These are phyloP conservation scores for Gnaphalium uliginosum DNA, from an alignment of 129 eudicot genomes.

Conservation along the genomic window DNA sequence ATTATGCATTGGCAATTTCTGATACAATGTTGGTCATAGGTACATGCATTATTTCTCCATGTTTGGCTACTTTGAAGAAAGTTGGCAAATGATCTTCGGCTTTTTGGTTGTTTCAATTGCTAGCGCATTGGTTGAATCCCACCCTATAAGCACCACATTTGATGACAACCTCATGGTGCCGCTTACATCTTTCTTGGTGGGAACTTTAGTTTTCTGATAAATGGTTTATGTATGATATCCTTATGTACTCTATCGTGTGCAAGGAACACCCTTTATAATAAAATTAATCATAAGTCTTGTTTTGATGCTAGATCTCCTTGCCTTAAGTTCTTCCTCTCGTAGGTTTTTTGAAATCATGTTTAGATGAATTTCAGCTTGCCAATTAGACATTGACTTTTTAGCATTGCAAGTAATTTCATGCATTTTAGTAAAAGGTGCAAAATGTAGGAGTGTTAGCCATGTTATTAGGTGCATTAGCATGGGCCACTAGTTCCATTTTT, in stretches of 20 bases:
- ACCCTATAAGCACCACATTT: constrained; percentile 76
- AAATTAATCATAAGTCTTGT: not conserved
- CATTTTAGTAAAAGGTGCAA: constrained; percentile 7
- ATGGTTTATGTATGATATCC: not conserved
- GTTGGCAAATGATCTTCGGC: constrained; percentile 60
- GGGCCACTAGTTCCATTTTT: not conserved
- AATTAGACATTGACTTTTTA: not conserved
- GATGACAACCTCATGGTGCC: constrained; percentile 95
- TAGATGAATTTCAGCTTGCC: not conserved
- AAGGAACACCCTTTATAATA: constrained; percentile 5
- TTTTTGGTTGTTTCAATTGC: constrained; percentile 70
- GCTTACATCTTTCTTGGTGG: constrained; percentile 60
- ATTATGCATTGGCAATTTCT: constrained; percentile 15
- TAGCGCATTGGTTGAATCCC: constrained; percentile 82
- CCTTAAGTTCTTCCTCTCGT: not conserved
- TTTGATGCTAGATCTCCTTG: not conserved
- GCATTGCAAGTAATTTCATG: not conserved
- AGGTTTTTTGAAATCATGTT: not conserved
- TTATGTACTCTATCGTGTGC: constrained; percentile 14
- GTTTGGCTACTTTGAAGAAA: constrained; percentile 76
- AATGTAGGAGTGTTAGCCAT: not conserved
- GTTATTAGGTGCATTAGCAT: too few relatives aligned
- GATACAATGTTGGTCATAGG: constrained; percentile 44
- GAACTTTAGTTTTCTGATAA: constrained; percentile 49
- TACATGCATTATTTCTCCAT: constrained; percentile 78